Conservation (phyloP, 768 basidiomycete genomes). For the Boletus reticulatus region DNA sequence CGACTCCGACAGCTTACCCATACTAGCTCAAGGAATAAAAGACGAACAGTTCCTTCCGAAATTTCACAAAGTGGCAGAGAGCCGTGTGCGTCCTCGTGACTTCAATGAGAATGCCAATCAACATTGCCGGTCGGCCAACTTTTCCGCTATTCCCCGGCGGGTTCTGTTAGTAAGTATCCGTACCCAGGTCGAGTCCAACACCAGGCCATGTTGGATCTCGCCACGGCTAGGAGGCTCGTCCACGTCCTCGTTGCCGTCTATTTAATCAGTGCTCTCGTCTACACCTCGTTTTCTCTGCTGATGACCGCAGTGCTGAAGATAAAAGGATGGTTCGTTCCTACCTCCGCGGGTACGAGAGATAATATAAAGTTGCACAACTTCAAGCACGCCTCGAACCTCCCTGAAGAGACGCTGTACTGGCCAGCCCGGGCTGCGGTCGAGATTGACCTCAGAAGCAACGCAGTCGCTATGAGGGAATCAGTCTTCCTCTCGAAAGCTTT, state of each 20-base stretch:
- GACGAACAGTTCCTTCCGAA: background rate
- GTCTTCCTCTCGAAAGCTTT: constrained; percentile 70
- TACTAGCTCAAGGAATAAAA: too few species aligned
- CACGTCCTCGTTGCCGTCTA: constrained; percentile 22
- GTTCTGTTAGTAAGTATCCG: background rate
- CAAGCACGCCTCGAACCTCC: constrained; percentile 4
- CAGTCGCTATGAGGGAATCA: constrained; percentile 41
- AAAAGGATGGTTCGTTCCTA: constrained; percentile 3
- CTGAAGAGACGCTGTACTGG: constrained; percentile 25
- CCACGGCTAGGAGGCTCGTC: constrained; percentile 12
- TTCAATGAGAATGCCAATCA: constrained; percentile 13
- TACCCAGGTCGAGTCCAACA: background rate
- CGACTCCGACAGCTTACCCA: background rate
- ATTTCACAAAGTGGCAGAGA: background rate
- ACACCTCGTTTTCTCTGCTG: constrained; percentile 29
- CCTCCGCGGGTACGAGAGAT: background rate
- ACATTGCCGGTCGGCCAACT: background rate
- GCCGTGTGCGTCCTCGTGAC: background rate
- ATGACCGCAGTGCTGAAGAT: constrained; percentile 8
- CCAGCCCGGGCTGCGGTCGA: constrained; percentile 1
- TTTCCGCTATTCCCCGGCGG: background rate
- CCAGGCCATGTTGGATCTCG: constrained; percentile 3
- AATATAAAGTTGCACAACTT: background rate
- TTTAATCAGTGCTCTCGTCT: constrained; percentile 27
- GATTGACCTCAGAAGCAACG: background rate